Evolutionary conservation across 768 basidiomycete genomes (phyloP), one percentile per base, ranked within the genome.

Genomic region (Suillus brevipes): DNA sequence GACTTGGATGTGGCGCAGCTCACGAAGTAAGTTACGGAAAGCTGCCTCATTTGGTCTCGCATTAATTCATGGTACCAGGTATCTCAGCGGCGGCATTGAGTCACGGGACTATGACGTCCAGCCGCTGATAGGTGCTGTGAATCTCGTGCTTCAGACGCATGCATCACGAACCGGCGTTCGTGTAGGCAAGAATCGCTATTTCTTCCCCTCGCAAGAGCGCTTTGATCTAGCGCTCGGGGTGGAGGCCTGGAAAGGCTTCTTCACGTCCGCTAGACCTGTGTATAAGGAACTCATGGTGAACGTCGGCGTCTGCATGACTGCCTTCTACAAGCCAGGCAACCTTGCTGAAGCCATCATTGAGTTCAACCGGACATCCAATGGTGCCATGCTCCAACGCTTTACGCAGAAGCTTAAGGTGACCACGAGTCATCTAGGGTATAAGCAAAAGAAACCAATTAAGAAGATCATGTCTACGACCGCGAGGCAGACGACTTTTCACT

Each of bases 291-390:
- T 87, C 5, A 80, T 84, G 78, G 82, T 87, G 60, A 87, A 87
- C 67, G 75, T 87, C 31, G 86, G 84, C 38, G 76, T 82, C 6
- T 83, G 81, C 66, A 85, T 84, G 79, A 81, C 83, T 1, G 83
- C 84, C 0, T 87, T 87, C 69, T 83, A 85, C 69, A 77, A 80
- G 13, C 84, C 84, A 0, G 87, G 89, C 0, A 90, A 88, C 66
- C 79, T 94, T 10, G 87, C 86, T 0, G 78, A 89, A 0, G 83
- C 85, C 4, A 79, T 92, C 56, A 23, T 77, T 9, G 81, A 78
- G 3, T 91, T 90, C 67, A 64, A 73, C 6, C 67, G 66, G 5
- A 72, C 75, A 23, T 82, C 85, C 0, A 68, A 71, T 2, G 79
- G 78, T 1, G 86, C 72, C 1, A 74, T 86, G 63, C 85, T 84